Conservation (phyloP, 2,329 filamentous ascomycete species). For the Fusarium mexicanum region DNA sequence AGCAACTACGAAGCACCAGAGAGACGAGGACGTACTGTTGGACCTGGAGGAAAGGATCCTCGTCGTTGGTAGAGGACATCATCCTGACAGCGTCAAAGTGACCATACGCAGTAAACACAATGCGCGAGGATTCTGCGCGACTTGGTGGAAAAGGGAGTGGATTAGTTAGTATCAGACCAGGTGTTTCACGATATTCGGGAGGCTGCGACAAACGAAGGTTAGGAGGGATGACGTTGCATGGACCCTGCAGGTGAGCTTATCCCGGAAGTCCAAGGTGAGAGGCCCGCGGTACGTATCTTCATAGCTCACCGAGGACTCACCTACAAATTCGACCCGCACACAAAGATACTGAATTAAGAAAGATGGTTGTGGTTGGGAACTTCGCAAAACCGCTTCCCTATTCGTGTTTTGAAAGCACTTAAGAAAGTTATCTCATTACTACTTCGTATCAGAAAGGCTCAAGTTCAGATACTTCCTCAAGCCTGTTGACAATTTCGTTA, state of each 20-base stretch:
- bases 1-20: not conserved
- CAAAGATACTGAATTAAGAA: slow-evolving; percentile 24
- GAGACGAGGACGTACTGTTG: slow-evolving; percentile 64
- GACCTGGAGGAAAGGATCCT: slow-evolving; percentile 78
- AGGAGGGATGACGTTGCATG: slow-evolving; percentile 47
- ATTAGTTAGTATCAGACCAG: slow-evolving; percentile 1
- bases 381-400: not conserved
- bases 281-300: slow-evolving; percentile 28
- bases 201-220: slow-evolving; percentile 38
- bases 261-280: slow-evolving; percentile 25
- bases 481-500: not conserved
- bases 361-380: slow-evolving; percentile 28
- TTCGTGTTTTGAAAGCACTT: not conserved
- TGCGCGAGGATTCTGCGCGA: not conserved
- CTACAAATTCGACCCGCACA: slow-evolving; percentile 42
- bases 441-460: not conserved
- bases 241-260: slow-evolving; percentile 21
- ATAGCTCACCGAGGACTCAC: slow-evolving; percentile 34
- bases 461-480: not conserved
- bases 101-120: slow-evolving; percentile 36
- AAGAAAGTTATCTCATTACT: too few relatives aligned
- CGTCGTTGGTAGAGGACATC: slow-evolving; percentile 74
- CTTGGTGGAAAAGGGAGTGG: not conserved
- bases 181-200: slow-evolving; percentile 12
- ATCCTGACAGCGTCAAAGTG: slow-evolving; percentile 53